Conservation (phyloP, 352 stramenopile genomes). For the Globisporangium iwayamae region DNA sequence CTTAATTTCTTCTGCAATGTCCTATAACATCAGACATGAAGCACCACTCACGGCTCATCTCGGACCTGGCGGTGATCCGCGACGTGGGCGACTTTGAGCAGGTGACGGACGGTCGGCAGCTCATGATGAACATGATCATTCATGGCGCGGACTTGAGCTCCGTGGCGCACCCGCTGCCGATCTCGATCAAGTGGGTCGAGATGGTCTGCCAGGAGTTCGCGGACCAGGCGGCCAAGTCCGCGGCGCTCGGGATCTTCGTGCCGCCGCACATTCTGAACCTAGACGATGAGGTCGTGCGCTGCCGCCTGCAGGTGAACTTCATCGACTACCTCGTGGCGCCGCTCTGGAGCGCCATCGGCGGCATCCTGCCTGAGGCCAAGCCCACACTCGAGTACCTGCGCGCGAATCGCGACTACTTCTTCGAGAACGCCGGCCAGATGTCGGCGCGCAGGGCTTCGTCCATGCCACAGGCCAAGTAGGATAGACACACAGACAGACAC, state of each 20-base stretch:
- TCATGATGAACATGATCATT: constrained; percentile 84
- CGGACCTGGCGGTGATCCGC: constrained; percentile 40
- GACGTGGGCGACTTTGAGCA: constrained; percentile 50
- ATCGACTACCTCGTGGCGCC: constrained; percentile 82
- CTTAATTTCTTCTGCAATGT: background rate
- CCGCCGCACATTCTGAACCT: constrained; percentile 74
- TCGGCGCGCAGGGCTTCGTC: constrained; percentile 25
- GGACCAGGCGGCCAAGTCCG: constrained; percentile 57
- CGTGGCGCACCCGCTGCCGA: constrained; percentile 38
- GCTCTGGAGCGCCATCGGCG: constrained; percentile 58
- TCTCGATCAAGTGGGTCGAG: constrained; percentile 66
- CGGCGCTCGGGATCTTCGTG: constrained; percentile 53
- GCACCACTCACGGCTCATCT: constrained; percentile 69
- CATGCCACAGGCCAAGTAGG: background rate
- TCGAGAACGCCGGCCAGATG: constrained; percentile 51
- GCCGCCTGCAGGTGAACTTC: constrained; percentile 78
- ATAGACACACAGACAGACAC: too few species aligned
- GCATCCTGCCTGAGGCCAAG: constrained; percentile 52
- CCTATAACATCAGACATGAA: constrained; percentile 53
- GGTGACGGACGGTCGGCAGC: constrained; percentile 57
- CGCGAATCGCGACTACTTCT: constrained; percentile 69
- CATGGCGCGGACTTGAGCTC: constrained; percentile 73
- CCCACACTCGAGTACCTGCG: constrained; percentile 46
- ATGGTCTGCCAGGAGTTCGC: constrained; percentile 79
- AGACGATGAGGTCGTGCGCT: constrained; percentile 60